Percentiles rank a stretch among this genome's conserved stretches.
phyloP scores from a whole-genome alignment of 2,329 filamentous ascomycete genomes.

The Mycosphaerella sp. region DNA sequence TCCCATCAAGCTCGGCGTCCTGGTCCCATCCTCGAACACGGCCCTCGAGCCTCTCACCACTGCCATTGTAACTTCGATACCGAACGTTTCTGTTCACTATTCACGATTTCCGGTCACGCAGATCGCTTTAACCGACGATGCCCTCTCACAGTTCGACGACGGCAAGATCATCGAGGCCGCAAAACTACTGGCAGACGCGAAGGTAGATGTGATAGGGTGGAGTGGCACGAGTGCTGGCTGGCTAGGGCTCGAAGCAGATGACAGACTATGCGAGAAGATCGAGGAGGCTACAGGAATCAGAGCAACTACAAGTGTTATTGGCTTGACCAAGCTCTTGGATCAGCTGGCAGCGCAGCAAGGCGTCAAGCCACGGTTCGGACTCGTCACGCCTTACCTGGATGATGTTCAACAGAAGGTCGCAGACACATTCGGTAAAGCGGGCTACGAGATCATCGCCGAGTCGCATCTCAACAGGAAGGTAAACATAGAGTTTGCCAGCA shows the following conservation, averaged over 20 bases:
- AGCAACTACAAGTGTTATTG: conserved; percentile 40
- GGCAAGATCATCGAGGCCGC: conserved; percentile 29
- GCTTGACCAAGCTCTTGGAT: conserved; percentile 33
- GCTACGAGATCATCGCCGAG: conserved; percentile 33
- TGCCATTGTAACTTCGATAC: conserved; percentile 33
- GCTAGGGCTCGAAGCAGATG: conserved; percentile 31
- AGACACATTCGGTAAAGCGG: conserved; percentile 33
- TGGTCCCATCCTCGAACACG: conserved; percentile 45
- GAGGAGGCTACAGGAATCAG: conserved; percentile 35
- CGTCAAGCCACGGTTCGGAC: conserved; percentile 30
- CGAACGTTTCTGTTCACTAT: conserved; percentile 39
- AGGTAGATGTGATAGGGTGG: conserved; percentile 32
- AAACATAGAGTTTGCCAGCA: conserved; percentile 37
- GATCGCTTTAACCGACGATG: conserved; percentile 35
- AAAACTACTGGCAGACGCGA: conserved; percentile 29
- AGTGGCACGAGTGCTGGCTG: conserved; percentile 29
- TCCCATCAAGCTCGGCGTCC: conserved; percentile 34
- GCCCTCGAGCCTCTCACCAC: conserved; percentile 41
- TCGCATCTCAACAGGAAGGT: conserved; percentile 35
- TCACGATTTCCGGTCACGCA: conserved; percentile 40
- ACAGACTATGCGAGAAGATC: conserved; percentile 37
- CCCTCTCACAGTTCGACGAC: conserved; percentile 33
- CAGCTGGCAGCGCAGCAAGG: not conserved
- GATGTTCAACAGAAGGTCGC: conserved; percentile 39
- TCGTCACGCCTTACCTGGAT: conserved; percentile 41